Percentiles rank a stretch among this genome's conserved stretches.
Conservation (phyloP, 495 filamentous ascomycete species). For the Trichoderma gamsii region DNA sequence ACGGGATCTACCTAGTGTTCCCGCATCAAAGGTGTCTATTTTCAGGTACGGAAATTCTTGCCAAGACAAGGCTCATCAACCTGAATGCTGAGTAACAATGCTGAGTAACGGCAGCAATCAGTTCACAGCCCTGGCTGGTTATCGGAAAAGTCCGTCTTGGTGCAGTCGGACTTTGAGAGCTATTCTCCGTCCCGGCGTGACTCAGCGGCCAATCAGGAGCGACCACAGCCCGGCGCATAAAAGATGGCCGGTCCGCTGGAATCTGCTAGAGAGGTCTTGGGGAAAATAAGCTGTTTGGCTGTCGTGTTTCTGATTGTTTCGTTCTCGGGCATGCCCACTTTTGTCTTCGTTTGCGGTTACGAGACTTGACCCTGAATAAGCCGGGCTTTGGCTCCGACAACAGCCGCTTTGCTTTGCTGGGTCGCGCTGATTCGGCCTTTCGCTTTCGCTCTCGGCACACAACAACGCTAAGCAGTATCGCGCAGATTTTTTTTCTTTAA, state of each 20-base stretch:
- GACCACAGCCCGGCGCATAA: not conserved
- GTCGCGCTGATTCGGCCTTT: not conserved
- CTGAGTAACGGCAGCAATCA: not conserved
- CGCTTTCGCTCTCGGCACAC: not conserved
- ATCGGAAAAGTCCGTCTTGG: no score
- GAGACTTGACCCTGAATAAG: not conserved
- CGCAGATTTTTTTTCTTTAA: not conserved
- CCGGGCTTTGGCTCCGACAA: not conserved
- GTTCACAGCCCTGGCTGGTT: no score
- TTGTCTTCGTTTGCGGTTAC: not conserved
- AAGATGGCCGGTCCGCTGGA: conserved; percentile 1
- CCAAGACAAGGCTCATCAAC: no score
- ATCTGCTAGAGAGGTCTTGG: not conserved
- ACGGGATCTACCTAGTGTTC: not conserved
- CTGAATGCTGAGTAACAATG: not conserved
- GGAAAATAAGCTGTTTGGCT: not conserved
- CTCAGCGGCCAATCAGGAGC: not conserved
- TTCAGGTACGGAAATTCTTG: no score
- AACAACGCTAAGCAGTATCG: not conserved
- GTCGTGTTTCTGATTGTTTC: not conserved
- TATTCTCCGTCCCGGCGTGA: not conserved
- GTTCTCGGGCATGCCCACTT: not conserved
- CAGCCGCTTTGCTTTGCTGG: not conserved
- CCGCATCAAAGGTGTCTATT: not conserved
- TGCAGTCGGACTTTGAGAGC: not conserved